Base-by-base conservation (phyloP, 148 eudicot species). In the Diospyros lotus region DNA sequence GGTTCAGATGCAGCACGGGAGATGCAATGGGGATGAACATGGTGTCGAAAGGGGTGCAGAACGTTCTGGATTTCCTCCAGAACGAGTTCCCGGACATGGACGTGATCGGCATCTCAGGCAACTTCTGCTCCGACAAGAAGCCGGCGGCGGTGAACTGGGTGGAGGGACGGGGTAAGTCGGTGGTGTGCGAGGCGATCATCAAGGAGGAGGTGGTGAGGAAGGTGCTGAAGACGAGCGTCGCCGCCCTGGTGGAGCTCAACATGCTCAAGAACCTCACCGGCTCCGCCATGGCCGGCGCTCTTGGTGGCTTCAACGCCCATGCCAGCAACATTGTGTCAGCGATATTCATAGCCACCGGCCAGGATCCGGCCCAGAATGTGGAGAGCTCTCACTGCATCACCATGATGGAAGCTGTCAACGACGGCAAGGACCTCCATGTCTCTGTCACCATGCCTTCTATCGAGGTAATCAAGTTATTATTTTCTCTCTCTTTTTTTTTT, bases 391-490 rank as follows among this genome's bases (percentile, higher is more conserved):
- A 86, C 41, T 88, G 91, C 69, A 86, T 88, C 72, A 88, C 91
- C 48, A 84, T 88, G 89, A 86, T 88, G 80, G 91, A 88, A 70
- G 85, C 86, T 15, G 65, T 86, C 66, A 88, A 88, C 46, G 73
- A 77, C 43, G 86, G 84, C 14, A 86, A 88, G 70, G 91, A 88
- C 72, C 86, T 88, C 10, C 91, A 88, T 56, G 64, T 88, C 53
- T 88, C 91, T 50, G 91, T 88, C 56, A 82, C 91, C 62, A 86
- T 88, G 91, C 91, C 91, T 73, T 84, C 88, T 46, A 85, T 88
- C 69, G 89, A 85, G 91, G 91, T 88, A 42, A 72, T 55, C 60
- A 13, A 39, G 39, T 15, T 77, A 48, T 6, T 45, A 41, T n/a
- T 4, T 28, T 73, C 41, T 60, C 18, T 18, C 18, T 9, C 42